Evolutionary conservation across 2,329 filamentous ascomycete genomes (phyloP).

Genomic region (Arthrobotrys megalospora): DNA sequence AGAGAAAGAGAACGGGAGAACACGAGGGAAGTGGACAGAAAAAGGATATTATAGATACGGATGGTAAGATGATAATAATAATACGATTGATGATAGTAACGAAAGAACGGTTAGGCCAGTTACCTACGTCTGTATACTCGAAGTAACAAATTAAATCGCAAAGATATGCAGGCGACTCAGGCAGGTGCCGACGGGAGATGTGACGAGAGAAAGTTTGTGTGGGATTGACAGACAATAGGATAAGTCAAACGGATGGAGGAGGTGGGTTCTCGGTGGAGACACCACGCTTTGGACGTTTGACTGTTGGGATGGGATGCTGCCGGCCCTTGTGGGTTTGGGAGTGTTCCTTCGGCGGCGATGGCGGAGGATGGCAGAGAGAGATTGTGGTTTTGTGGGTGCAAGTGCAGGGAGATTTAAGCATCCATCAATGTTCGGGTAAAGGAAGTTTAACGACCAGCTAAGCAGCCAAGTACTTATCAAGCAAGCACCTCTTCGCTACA

Average conservation of each 20-base stretch:
- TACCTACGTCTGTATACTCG: neutral
- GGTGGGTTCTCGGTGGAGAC: constrained; percentile 32
- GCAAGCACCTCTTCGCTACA: too few relatives aligned
- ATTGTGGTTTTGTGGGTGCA: constrained; percentile 11
- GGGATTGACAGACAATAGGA: neutral
- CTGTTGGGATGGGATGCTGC: neutral
- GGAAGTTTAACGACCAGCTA: neutral
- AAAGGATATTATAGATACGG: neutral
- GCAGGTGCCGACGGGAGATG: neutral
- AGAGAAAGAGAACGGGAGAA: neutral
- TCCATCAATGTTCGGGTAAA: neutral
- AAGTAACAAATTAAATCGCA: neutral
- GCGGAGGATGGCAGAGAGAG: constrained; percentile 29
- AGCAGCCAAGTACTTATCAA: too few relatives aligned
- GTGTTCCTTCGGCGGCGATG: constrained; percentile 38
- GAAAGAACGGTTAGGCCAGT: neutral
- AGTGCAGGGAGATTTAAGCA: neutral
- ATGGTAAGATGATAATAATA: neutral
- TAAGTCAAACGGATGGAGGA: constrained; percentile 2
- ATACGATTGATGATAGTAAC: neutral
- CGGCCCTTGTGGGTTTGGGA: constrained; percentile 4
- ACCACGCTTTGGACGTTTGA: constrained; percentile 18
- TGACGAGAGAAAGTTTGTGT: neutral
- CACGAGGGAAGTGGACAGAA: neutral
- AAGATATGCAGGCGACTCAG: neutral